Evolutionary conservation across 768 basidiomycete genomes (phyloP), one percentile per base, ranked within the genome.

Genomic region (Termitomyces sp.): DNA sequence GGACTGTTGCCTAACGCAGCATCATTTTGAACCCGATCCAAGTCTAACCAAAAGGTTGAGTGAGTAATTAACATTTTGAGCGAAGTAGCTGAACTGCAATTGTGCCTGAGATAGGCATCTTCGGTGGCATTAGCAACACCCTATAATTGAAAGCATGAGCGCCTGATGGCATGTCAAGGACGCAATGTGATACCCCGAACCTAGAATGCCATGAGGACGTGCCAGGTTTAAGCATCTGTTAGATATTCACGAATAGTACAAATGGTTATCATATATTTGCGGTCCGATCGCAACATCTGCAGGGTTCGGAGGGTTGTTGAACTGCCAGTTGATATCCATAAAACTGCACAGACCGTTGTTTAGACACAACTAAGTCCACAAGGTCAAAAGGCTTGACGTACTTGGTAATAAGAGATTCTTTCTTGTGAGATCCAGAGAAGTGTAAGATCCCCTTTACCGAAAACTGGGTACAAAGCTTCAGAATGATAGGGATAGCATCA

Each of bases 251-350:
- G 75, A 82, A 65, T 89, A 90, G 67, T 91, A 92, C 16, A 92
- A 66, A 69, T 92, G 90, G 53, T 90, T 87, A 63, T 92, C 90
- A 61, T 92, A 92, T 25, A 72, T 73, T 62, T 88, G 86, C 12
- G 89, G 86, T 1, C 90, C 90, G 42, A 80, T 78, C 5, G 79
- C 77, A 25, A 85, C 89, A 49, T 83, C 75, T 7, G 85, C 83
- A 14, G 90, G 90, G 65, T 92, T 92, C 5, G 87, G 12, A 17
- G 83, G 87, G 68, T 82, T 77, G 63, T 86, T 78, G 66, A 75
- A 69, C 64, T 92, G 90, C 90, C 90, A 92, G 58, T 82, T 83
- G 46, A 88, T 65, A 61, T 92, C 89, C 89, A 91, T 91, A 67
- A 90, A 90, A 62, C 89, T 92, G 61, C 5, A 27, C 35, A 17